A percentile compares a stretch with the other conserved stretches of the same genome.
Conservation (phyloP, 2,329 filamentous ascomycete genomes). For the Colletotrichum siamense region DNA sequence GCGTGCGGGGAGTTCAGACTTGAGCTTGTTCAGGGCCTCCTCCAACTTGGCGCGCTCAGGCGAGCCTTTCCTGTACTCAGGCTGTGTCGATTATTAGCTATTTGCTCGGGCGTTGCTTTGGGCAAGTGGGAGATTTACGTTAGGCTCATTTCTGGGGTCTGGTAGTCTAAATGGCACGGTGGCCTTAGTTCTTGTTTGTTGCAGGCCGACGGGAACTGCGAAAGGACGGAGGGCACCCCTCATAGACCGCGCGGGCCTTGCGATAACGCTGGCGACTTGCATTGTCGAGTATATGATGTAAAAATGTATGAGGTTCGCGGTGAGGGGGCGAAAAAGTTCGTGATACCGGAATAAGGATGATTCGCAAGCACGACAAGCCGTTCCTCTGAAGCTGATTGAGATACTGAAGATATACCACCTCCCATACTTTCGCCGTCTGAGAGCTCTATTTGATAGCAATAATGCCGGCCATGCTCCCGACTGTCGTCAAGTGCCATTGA, state of each 20-base stretch:
- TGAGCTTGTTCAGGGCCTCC: constrained; percentile 32
- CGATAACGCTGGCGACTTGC: neutral
- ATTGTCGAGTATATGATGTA: neutral
- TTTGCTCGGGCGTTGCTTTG: neutral
- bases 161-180: constrained; percentile 36
- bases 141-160: constrained; percentile 36
- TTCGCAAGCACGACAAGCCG: neutral
- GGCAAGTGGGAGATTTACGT: constrained; percentile 25
- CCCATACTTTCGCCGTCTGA: neutral
- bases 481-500: neutral
- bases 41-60: constrained; percentile 34
- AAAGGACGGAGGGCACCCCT: neutral
- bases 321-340: neutral
- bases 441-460: neutral
- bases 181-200: constrained; percentile 28
- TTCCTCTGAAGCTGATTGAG: neutral
- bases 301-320: neutral
- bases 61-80: constrained; percentile 32
- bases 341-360: neutral
- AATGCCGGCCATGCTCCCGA: constrained; percentile 7
- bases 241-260: neutral
- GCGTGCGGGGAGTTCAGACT: constrained; percentile 33
- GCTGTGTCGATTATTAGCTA: constrained; percentile 22
- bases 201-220: constrained; percentile 16
- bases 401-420: neutral